Evolutionary conservation across 2,329 filamentous ascomycete genomes (phyloP).

Genomic region (Hypoxylon sp.): DNA sequence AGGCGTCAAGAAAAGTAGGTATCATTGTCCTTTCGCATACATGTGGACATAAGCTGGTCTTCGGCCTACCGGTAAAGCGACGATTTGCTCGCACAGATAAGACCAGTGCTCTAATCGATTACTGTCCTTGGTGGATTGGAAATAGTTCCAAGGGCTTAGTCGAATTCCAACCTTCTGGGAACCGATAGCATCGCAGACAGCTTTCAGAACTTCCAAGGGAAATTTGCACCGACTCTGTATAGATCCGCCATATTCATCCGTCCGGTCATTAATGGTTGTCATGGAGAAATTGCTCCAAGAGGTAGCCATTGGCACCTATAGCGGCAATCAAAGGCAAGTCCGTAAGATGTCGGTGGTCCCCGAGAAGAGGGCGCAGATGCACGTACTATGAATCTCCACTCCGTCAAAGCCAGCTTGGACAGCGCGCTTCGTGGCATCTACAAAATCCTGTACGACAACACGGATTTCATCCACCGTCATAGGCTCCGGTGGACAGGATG

Average conservation of each 20-base stretch:
- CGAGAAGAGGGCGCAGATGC: conserved; percentile 6
- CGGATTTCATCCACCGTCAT: conserved; percentile 78
- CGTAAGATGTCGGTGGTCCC: conserved; percentile 14
- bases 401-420: conserved; percentile 75
- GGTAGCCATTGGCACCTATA: conserved; percentile 66
- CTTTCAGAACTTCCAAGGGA: conserved; percentile 47
- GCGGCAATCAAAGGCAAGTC: conserved; percentile 8
- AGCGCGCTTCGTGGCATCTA: conserved; percentile 66
- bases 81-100: conserved; percentile 56
- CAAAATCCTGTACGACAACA: conserved; percentile 72
- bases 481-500: conserved; percentile 64
- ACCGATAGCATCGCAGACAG: conserved; percentile 47
- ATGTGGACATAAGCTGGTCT: conserved; percentile 63
- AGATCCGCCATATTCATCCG: conserved; percentile 50
- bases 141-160: conserved; percentile 49
- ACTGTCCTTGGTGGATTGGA: conserved; percentile 49
- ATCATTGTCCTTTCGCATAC: conserved; percentile 47
- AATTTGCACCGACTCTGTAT: conserved; percentile 50
- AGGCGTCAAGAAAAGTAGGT: neutral
- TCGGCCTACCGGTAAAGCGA: conserved; percentile 53
- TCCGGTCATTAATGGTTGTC: conserved; percentile 49
- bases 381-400: conserved; percentile 63
- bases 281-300: conserved; percentile 70
- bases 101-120: conserved; percentile 54
- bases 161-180: conserved; percentile 47